phyloP scores from a whole-genome alignment of 2,329 filamentous ascomycete species.

The Ceratocystis harringtonii region DNA sequence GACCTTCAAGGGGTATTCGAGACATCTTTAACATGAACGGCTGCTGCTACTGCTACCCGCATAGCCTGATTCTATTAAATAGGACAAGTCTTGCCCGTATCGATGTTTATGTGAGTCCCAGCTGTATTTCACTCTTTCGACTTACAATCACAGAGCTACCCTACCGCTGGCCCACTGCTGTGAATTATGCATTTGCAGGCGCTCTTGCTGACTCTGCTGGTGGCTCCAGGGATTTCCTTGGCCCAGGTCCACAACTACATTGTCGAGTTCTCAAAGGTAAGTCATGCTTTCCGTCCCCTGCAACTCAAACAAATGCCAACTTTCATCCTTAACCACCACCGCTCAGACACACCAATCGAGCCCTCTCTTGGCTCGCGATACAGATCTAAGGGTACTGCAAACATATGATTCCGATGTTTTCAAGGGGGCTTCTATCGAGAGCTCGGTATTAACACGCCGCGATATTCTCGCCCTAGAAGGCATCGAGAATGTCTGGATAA shows the following conservation, averaged over 20 bases:
- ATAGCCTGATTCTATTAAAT: neutral
- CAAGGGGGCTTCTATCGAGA: slow-evolving; percentile 38
- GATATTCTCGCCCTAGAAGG: slow-evolving; percentile 27
- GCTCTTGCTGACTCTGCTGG: neutral
- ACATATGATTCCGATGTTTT: slow-evolving; percentile 31
- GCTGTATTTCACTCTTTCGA: neutral
- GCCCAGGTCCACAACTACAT: slow-evolving; percentile 6
- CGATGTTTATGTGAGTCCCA: neutral
- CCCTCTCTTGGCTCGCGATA: neutral
- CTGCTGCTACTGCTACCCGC: neutral
- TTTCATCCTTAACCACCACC: neutral
- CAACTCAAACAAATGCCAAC: neutral
- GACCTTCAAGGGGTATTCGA: neutral
- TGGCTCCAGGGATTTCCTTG: neutral
- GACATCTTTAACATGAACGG: neutral
- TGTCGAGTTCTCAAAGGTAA: slow-evolving; percentile 10
- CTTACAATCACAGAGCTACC: neutral
- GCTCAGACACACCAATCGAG: neutral
- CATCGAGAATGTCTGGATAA: slow-evolving; percentile 29
- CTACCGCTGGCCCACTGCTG: neutral
- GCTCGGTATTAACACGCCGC: slow-evolving; percentile 31
- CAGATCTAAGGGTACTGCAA: neutral
- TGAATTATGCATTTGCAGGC: neutral
- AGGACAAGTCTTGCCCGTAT: neutral
- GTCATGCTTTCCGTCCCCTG: neutral